Evolutionary conservation across 345 rosid genomes (phyloP).

Genomic region (Eucalyptus sp.): DNA sequence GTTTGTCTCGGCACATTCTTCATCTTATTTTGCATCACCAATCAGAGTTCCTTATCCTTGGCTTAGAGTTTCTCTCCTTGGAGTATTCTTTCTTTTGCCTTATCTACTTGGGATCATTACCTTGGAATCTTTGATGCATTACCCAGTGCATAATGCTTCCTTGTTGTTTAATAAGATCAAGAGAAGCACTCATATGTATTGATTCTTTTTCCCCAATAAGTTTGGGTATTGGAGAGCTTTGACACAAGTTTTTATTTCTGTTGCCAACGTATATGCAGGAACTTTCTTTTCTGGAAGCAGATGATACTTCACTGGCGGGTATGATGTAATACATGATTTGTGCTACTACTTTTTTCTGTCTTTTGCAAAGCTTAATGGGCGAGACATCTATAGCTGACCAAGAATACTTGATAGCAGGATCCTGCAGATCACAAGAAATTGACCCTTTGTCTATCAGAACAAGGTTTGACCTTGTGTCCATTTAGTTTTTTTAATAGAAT

Average conservation of each 20-base stretch:
- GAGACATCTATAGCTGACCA: not conserved
- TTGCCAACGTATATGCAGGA: constrained; percentile 32
- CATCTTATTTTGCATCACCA: not conserved
- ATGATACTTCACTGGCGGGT: constrained; percentile 36
- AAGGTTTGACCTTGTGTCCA: constrained; percentile 27
- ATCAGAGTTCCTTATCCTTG: not conserved
- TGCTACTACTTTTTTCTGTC: not conserved
- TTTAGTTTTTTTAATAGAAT: not conserved
- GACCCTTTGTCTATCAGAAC: constrained; percentile 55
- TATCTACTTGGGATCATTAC: not conserved
- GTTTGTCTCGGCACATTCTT: not conserved
- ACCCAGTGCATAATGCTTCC: not conserved
- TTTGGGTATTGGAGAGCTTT: not conserved
- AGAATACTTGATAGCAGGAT: constrained; percentile 14
- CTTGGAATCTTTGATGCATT: not conserved
- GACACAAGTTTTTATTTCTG: not conserved
- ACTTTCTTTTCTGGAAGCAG: constrained; percentile 60
- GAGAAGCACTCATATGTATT: not conserved
- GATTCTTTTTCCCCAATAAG: not conserved
- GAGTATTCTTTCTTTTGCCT: not conserved
- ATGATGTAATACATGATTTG: not conserved
- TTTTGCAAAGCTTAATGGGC: too few relatives aligned
- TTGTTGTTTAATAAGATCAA: not conserved
- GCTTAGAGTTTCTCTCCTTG: not conserved
- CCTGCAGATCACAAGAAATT: constrained; percentile 36